Evolutionary conservation across 768 basidiomycete species (phyloP).

Genomic region (Mrakia hoshinonis): DNA sequence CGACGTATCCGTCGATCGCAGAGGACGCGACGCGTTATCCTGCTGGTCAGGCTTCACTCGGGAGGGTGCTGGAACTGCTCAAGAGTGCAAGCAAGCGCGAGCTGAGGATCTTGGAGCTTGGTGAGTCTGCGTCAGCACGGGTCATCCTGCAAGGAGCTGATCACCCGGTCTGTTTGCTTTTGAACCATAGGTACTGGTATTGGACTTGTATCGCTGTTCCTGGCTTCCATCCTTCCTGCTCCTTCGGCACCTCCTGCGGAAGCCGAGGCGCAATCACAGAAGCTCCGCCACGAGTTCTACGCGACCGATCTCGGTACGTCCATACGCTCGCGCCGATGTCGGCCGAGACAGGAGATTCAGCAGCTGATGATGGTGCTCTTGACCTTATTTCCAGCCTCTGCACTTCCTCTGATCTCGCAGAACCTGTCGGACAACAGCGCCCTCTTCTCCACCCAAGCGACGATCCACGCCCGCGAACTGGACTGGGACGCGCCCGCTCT

Average conservation of each 20-base stretch:
- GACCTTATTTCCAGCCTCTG: slow-evolving; percentile 1
- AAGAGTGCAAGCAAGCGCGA: background rate
- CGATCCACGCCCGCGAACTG: slow-evolving; percentile 13
- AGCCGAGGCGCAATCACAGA: background rate
- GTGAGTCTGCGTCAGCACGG: slow-evolving; percentile 41
- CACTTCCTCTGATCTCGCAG: slow-evolving; percentile 11
- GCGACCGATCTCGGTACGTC: slow-evolving; percentile 66
- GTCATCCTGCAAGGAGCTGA: background rate
- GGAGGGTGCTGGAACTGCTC: slow-evolving; percentile 35
- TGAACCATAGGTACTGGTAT: slow-evolving; percentile 62
- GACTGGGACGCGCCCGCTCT: slow-evolving; percentile 1
- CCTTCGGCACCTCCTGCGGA: background rate
- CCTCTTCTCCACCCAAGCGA: background rate
- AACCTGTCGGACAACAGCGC: background rate
- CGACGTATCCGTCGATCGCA: slow-evolving; percentile 24
- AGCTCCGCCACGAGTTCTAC: slow-evolving; percentile 39
- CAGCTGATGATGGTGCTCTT: background rate
- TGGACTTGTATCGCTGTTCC: slow-evolving; percentile 64
- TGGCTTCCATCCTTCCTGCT: slow-evolving; percentile 50
- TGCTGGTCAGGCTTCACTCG: slow-evolving; percentile 36
- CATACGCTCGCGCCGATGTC: background rate
- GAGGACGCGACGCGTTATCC: background rate
- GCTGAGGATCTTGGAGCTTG: slow-evolving; percentile 56
- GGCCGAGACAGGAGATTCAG: too few species aligned
- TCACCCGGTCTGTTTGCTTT: background rate